Conservation (phyloP, 306 rosid genomes). For the Vigna mungo region DNA sequence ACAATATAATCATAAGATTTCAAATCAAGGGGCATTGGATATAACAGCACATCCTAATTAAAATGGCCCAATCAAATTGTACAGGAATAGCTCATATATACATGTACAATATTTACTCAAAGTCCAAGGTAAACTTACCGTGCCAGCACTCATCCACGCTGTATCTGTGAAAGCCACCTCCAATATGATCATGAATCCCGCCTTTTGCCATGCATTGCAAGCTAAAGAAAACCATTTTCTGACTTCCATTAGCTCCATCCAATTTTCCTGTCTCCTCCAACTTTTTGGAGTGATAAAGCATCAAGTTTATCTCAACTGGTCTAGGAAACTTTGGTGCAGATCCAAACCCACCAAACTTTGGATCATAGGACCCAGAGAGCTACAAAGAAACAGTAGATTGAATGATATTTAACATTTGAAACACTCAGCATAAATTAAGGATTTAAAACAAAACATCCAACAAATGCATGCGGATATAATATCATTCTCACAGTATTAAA, state of each 20-base stretch:
- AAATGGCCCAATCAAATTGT: slow-evolving; percentile 21
- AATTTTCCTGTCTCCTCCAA: slow-evolving; percentile 68
- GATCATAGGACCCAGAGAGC: slow-evolving; percentile 85
- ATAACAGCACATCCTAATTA: slow-evolving; percentile 25
- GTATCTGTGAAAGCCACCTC: slow-evolving; percentile 98
- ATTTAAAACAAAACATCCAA: slow-evolving; percentile 36
- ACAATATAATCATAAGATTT: slow-evolving; percentile 39
- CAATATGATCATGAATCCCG: slow-evolving; percentile 89
- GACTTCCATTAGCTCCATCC: slow-evolving; percentile 55
- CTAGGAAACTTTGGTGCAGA: slow-evolving; percentile 97
- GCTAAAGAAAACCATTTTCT: slow-evolving; percentile 67
- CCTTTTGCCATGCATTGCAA: slow-evolving; percentile 96
- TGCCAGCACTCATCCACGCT: slow-evolving; percentile 99
- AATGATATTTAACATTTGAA: slow-evolving; percentile 21
- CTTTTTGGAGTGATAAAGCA: slow-evolving; percentile 80
- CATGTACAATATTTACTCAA: slow-evolving; percentile 22
- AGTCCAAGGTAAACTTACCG: slow-evolving; percentile 62
- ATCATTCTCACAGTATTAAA: background rate
- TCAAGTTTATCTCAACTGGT: slow-evolving; percentile 91
- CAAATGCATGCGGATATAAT: slow-evolving; percentile 5
- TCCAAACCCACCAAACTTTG: slow-evolving; percentile 88
- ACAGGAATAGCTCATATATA: slow-evolving; percentile 11
- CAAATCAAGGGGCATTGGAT: slow-evolving; percentile 31
- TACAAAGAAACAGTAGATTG: slow-evolving; percentile 46
- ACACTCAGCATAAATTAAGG: slow-evolving; percentile 32